Conservation (phyloP, 768 basidiomycete species). For the Lentinula aciculospora region DNA sequence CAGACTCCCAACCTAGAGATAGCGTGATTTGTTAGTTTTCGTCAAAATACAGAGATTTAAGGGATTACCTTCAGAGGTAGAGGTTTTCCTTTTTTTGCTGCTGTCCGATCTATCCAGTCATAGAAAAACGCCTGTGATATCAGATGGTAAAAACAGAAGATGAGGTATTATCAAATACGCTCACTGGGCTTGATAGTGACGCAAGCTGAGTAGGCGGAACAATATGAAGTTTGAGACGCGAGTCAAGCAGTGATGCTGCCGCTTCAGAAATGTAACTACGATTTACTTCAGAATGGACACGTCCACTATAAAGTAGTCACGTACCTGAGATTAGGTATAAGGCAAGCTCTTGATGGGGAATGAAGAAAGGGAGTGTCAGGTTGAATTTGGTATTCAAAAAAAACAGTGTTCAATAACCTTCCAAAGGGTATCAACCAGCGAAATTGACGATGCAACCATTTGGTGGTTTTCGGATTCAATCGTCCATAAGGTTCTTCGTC, state of each 20-base stretch:
- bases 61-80: conserved; percentile 70
- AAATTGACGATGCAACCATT: conserved; percentile 87
- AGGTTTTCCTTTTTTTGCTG: conserved; percentile 75
- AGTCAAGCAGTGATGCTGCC: conserved; percentile 80
- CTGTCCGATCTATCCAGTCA: conserved; percentile 83
- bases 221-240: conserved; percentile 66
- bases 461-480: conserved; percentile 88
- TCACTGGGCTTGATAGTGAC: conserved; percentile 68
- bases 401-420: not conserved
- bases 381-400: not conserved
- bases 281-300: not conserved
- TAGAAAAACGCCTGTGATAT: conserved; percentile 76
- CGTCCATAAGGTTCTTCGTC: conserved; percentile 87
- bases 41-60: not conserved
- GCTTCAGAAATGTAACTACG: conserved; percentile 83
- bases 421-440: conserved; percentile 91
- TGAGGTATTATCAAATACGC: conserved; percentile 15
- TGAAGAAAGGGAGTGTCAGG: not conserved
- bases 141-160: conserved; percentile 6
- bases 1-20: conserved; percentile 54
- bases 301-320: not conserved
- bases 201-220: conserved; percentile 86
- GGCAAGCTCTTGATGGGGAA: conserved; percentile 51
- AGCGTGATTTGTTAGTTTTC: not conserved
- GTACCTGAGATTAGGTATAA: conserved; percentile 85